Evolutionary conservation across 2,329 filamentous ascomycete genomes (phyloP), one percentile per base, ranked within the genome.

Genomic region (Fusarium bulbicola): DNA sequence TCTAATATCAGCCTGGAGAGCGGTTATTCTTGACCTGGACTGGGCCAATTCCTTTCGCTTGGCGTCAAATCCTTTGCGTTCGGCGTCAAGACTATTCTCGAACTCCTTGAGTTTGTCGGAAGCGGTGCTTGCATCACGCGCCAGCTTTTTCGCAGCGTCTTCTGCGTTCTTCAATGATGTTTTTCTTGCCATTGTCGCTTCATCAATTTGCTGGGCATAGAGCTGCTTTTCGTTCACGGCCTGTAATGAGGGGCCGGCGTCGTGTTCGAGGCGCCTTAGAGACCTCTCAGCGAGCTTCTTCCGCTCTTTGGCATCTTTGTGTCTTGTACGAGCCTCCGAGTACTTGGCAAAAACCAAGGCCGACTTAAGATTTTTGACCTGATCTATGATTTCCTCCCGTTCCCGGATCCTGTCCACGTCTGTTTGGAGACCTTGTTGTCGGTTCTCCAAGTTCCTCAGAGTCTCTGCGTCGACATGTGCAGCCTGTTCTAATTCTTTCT

Each of bases 351-450:
- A 84, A 0, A 92, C 90, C 43, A 91, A 88, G 32, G 90, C 88
- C 40, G 88, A 88, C 72, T 92, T 86, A 50, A 97, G 85, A 52
- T 92, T 85, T 32, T 88, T 84, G 9, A 95, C 86, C 63, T 88
- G 89, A 59, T 88, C 84, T 76, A 92, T 85, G 56, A 95, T 89
- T 59, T 89, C 86, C 62, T 92, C 89, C 64, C 95, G 90, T 80
- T 98, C 92, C 54, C 90, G 89, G 77, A 96, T 88, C 72, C 93
- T 91, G 76, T 97, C 92, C 30, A 98, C 95, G 77, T 98, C 95
- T 15, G 89, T 91, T 77, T 93, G 90, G 49, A 97, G 89, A 56
- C 90, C 88, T 69, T 89, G 85, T 72, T 98, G 95, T 34, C 94
- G 90, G 45, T 84, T 87, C 79, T 97, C 91, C 52, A 95, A 84